Percentiles rank a stretch among this genome's conserved stretches.
Evolutionary conservation across 805 yeast species (phyloP).

Genomic region (Kodamaea kakaduensis): DNA sequence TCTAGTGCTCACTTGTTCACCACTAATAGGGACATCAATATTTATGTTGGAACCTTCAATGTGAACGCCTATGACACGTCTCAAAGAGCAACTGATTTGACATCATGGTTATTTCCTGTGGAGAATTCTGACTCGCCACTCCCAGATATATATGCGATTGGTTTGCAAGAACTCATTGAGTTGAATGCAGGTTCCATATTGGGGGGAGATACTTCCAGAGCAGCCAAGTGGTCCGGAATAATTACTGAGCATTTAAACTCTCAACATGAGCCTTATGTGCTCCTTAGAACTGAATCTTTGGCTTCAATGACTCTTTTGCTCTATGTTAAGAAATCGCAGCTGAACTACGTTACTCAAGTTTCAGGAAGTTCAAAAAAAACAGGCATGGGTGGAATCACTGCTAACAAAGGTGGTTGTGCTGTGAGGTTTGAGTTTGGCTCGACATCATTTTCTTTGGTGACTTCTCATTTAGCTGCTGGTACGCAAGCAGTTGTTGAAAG

Average conservation of each 20-base stretch:
- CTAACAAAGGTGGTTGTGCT: conserved; percentile 95
- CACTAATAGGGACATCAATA: conserved; percentile 50
- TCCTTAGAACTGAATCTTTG: conserved; percentile 72
- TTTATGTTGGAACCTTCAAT: conserved; percentile 84
- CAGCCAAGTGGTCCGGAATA: conserved; percentile 72
- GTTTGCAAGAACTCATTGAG: conserved; percentile 92
- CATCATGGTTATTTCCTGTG: conserved; percentile 78
- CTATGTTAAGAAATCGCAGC: conserved; percentile 53
- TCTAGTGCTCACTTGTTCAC: conserved; percentile 53
- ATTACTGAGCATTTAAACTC: conserved; percentile 61
- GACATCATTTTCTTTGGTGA: conserved; percentile 62
- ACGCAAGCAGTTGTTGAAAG: conserved; percentile 76
- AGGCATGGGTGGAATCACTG: conserved; percentile 95
- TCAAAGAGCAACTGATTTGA: conserved; percentile 50
- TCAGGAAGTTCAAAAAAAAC: conserved; percentile 95
- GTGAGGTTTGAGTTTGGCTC: conserved; percentile 66
- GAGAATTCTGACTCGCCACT: conserved; percentile 35
- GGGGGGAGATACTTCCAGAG: conserved; percentile 76
- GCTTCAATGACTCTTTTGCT: conserved; percentile 63
- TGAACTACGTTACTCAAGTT: conserved; percentile 63
- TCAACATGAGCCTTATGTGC: conserved; percentile 44
- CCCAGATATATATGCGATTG: conserved; percentile 85
- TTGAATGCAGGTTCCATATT: conserved; percentile 86
- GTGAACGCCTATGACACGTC: conserved; percentile 65
- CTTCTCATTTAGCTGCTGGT: conserved; percentile 95